Percentiles rank a stretch among this genome's conserved stretches.
Evolutionary conservation across 1,284 basidiomycete species (phyloP).

Genomic region (Neolentinus lepideus): DNA sequence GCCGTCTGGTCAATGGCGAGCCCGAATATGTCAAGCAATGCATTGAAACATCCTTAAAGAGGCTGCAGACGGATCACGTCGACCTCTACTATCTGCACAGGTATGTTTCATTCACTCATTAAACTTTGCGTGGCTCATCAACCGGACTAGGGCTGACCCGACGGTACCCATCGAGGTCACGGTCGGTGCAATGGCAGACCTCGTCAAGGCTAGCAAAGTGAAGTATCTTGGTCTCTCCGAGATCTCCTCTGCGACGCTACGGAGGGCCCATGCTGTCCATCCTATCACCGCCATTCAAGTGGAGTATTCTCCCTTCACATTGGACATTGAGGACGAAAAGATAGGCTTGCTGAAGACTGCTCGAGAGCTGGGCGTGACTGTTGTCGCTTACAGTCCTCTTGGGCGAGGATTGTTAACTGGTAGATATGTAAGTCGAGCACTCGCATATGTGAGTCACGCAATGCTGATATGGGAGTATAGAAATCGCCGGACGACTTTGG

Average conservation of each 20-base stretch:
- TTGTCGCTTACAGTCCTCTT: conserved; percentile 58
- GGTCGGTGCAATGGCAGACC: conserved; percentile 42
- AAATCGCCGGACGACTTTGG: conserved; percentile 44
- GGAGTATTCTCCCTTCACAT: conserved; percentile 61
- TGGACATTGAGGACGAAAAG: conserved; percentile 43
- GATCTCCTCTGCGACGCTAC: conserved; percentile 46
- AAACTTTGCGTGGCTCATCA: too few species aligned
- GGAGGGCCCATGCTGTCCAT: conserved; percentile 56
- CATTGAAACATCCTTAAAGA: conserved; percentile 27
- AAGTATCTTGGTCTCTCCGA: conserved; percentile 60
- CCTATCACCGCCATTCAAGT: conserved; percentile 55
- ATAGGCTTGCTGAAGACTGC: conserved; percentile 40
- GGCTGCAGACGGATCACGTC: too few species aligned
- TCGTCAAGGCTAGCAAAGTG: conserved; percentile 54
- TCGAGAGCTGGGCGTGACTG: conserved; percentile 41
- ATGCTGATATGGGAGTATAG: conserved; percentile 14
- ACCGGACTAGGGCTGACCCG: too few species aligned
- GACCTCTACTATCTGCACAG: too few species aligned
- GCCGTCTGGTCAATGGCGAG: conserved; percentile 12
- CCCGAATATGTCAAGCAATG: conserved; percentile 24
- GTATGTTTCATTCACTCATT: too few species aligned
- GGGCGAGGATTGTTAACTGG: conserved; percentile 61
- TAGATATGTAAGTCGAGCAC: conserved; percentile 31
- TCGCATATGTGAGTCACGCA: neutral
- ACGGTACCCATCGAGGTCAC: conserved; percentile 43